Percentiles rank a stretch among this genome's conserved stretches.
These are phyloP conservation scores for Taiwanofungus camphoratus DNA, from an alignment of 1,284 basidiomycete genomes.

Conservation along the genomic window DNA sequence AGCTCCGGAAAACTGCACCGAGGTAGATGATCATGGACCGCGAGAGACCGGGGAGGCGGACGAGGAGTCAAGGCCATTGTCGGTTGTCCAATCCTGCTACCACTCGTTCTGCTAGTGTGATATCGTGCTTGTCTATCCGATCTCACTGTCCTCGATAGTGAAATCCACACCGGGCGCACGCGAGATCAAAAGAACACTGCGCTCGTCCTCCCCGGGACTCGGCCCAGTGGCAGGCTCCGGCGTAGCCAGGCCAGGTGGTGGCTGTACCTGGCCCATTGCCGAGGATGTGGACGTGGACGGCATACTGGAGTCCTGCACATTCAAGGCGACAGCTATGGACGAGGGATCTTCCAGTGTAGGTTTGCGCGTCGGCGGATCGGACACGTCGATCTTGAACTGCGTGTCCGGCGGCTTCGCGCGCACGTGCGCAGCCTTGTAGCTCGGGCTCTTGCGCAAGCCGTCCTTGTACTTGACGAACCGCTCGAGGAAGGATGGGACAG, in stretches of 20 bases:
- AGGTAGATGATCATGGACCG: too few species aligned
- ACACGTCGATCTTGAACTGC: conserved; percentile 12
- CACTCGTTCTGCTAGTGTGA: too few species aligned
- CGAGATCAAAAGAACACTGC: conserved; percentile 10
- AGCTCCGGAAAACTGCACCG: too few species aligned
- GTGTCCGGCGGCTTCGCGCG: not conserved
- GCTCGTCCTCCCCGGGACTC: conserved; percentile 2
- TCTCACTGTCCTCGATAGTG: not conserved
- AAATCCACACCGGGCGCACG: conserved; percentile 8
- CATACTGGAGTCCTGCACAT: not conserved
- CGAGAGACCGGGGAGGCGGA: too few species aligned
- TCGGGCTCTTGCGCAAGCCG: conserved; percentile 16
- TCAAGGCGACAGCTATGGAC: not conserved
- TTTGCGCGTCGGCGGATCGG: not conserved
- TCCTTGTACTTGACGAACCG: conserved; percentile 10
- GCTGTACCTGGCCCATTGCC: too few species aligned
- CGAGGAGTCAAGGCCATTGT: too few species aligned
- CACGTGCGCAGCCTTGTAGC: conserved; percentile 13
- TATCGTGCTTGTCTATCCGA: too few species aligned
- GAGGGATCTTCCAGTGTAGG: not conserved
- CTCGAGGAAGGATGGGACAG: conserved; percentile 5
- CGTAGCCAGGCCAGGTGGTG: not conserved
- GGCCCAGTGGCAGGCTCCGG: not conserved
- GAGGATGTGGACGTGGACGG: too few species aligned
- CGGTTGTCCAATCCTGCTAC: too few species aligned